Percentiles rank a stretch among this genome's conserved stretches.
phyloP scores from a whole-genome alignment of 495 filamentous ascomycete species.

The Hypoxylon lienhwacheense region DNA sequence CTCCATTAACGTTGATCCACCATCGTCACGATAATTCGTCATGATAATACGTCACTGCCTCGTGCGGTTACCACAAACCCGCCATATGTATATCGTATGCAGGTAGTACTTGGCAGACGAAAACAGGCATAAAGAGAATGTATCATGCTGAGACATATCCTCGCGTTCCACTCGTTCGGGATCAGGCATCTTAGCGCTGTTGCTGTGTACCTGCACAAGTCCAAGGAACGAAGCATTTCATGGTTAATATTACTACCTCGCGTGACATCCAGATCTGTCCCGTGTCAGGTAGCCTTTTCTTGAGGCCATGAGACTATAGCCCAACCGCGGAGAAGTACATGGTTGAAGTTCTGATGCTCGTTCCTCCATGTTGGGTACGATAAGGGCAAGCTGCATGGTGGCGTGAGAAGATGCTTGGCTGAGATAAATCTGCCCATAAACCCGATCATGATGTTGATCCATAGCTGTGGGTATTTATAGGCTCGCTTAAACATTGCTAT shows the following conservation, averaged over 20 bases:
- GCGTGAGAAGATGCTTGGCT: no score
- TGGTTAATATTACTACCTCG: constrained; percentile 1
- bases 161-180: constrained; percentile 27
- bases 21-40: constrained; percentile 6
- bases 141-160: constrained; percentile 12
- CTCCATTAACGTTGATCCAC: neutral
- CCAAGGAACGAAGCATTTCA: constrained; percentile 5
- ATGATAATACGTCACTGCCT: constrained; percentile 7
- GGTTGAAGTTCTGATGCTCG: neutral
- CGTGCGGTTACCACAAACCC: constrained; percentile 3
- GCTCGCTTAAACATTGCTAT: no score
- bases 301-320: neutral
- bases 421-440: no score
- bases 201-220: constrained; percentile 6
- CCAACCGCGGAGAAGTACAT: neutral
- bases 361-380: neutral
- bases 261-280: constrained; percentile 3
- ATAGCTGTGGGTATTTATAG: no score
- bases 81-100: neutral
- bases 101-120: neutral
- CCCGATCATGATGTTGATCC: no score
- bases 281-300: neutral
- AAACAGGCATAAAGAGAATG: constrained; percentile 5
- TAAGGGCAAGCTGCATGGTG: neutral
- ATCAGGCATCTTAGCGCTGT: constrained; percentile 14